Conservation (phyloP, 495 filamentous ascomycete species). For the Aspergillus cavernicola region DNA sequence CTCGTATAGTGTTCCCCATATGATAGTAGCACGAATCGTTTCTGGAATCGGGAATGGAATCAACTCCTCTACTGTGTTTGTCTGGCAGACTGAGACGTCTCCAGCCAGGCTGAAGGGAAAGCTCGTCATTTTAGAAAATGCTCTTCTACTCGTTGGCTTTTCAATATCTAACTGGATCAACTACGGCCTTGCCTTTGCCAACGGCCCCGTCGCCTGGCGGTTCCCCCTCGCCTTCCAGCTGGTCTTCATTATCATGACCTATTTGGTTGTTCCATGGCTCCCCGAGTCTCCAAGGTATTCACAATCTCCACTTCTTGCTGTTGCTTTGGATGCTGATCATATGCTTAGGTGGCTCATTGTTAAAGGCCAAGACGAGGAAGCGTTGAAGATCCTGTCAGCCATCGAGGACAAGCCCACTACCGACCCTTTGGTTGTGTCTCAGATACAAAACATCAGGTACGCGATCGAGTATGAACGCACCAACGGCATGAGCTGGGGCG, state of each 20-base stretch:
- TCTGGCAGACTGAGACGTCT: conserved; percentile 63
- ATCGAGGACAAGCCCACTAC: conserved; percentile 37
- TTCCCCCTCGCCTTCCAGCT: conserved; percentile 47
- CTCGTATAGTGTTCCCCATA: conserved; percentile 53
- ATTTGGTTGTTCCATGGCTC: conserved; percentile 43
- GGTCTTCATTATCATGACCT: conserved; percentile 45
- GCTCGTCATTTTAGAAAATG: conserved; percentile 47
- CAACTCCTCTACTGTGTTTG: conserved; percentile 60
- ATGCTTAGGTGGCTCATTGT: conserved; percentile 35
- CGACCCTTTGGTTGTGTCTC: conserved; percentile 37
- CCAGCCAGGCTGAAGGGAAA: conserved; percentile 56
- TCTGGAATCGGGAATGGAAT: conserved; percentile 20
- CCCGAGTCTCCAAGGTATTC: conserved; percentile 44
- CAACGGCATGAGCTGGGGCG: conserved; percentile 34
- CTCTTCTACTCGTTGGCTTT: conserved; percentile 24
- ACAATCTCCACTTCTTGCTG: conserved; percentile 20
- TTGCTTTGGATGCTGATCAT: not conserved
- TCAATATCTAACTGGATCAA: conserved; percentile 43
- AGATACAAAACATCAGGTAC: conserved; percentile 38
- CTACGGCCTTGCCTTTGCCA: conserved; percentile 43
- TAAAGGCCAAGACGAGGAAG: conserved; percentile 35
- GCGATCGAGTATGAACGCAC: conserved; percentile 40
- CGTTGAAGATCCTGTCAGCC: conserved; percentile 40
- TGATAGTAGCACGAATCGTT: conserved; percentile 57
- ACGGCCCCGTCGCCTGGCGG: conserved; percentile 40